Evolutionary conservation across 805 yeast genomes (phyloP).

Genomic region (Candida anglica): DNA sequence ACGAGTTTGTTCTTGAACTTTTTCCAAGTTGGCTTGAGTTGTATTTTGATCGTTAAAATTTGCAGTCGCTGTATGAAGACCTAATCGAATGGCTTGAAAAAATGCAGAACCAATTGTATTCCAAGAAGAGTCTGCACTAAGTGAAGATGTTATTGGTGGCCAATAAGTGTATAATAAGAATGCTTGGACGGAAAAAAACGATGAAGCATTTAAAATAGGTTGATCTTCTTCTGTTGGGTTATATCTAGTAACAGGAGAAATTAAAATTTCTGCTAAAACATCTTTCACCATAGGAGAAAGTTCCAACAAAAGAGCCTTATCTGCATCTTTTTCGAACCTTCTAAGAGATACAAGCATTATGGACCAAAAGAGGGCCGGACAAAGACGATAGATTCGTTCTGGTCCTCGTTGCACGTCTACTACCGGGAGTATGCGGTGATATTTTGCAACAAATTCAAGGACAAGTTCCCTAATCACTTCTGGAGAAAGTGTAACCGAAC

Average conservation of each 20-base stretch:
- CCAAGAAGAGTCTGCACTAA: conserved; percentile 96
- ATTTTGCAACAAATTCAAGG: conserved; percentile 65
- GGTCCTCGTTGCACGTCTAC: conserved; percentile 82
- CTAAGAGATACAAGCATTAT: conserved; percentile 82
- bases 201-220: conserved; percentile 81
- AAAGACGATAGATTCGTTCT: conserved; percentile 68
- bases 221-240: conserved; percentile 75
- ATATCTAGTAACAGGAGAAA: conserved; percentile 84
- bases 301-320: conserved; percentile 46
- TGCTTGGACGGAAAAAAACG: conserved; percentile 93
- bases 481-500: conserved; percentile 59
- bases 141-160: conserved; percentile 94
- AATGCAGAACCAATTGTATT: conserved; percentile 90
- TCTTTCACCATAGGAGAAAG: conserved; percentile 70
- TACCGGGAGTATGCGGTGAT: conserved; percentile 84
- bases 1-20: conserved; percentile 71
- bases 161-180: conserved; percentile 82
- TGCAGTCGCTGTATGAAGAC: conserved; percentile 58
- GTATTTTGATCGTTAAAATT: conserved; percentile 38
- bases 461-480: conserved; percentile 61
- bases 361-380: conserved; percentile 94
- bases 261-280: conserved; percentile 80
- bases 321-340: conserved; percentile 40
- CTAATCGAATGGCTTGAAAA: conserved; percentile 89
- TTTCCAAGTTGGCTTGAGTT: conserved; percentile 38